Conservation (phyloP, 345 rosid species). For the Eucalyptus coolabah region DNA sequence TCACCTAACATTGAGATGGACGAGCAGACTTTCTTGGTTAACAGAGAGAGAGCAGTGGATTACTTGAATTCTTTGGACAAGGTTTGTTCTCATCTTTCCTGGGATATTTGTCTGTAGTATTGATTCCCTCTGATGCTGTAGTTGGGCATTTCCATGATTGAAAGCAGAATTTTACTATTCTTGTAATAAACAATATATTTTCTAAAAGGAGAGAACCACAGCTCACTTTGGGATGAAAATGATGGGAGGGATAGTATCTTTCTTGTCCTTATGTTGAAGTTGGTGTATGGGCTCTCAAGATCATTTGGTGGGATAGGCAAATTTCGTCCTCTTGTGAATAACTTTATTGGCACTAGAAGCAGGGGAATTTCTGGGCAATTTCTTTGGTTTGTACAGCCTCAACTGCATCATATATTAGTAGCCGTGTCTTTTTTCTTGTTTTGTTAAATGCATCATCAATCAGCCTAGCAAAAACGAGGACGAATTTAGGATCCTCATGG, state of each 20-base stretch:
- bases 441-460: background rate
- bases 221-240: background rate
- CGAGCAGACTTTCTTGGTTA: slow-evolving; percentile 89
- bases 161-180: background rate
- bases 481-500: background rate
- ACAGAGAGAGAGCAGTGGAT: slow-evolving; percentile 98
- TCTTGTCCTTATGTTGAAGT: slow-evolving; percentile 3
- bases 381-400: background rate
- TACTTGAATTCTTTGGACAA: slow-evolving; percentile 94
- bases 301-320: slow-evolving; percentile 5
- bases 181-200: background rate
- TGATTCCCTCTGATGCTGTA: background rate
- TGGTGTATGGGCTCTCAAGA: background rate
- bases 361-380: background rate
- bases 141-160: background rate
- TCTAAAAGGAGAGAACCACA: background rate
- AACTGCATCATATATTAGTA: background rate
- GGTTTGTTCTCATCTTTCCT: slow-evolving; percentile 6
- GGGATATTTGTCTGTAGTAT: background rate
- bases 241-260: slow-evolving; percentile 3
- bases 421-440: background rate
- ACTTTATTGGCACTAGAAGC: background rate
- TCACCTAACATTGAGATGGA: slow-evolving; percentile 99
- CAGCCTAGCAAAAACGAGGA: background rate
- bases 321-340: slow-evolving; percentile 3